A percentile compares a stretch with the other conserved stretches of the same genome.
Conservation (phyloP, 2,329 filamentous ascomycete species). For the Parascedosporium putredinis region DNA sequence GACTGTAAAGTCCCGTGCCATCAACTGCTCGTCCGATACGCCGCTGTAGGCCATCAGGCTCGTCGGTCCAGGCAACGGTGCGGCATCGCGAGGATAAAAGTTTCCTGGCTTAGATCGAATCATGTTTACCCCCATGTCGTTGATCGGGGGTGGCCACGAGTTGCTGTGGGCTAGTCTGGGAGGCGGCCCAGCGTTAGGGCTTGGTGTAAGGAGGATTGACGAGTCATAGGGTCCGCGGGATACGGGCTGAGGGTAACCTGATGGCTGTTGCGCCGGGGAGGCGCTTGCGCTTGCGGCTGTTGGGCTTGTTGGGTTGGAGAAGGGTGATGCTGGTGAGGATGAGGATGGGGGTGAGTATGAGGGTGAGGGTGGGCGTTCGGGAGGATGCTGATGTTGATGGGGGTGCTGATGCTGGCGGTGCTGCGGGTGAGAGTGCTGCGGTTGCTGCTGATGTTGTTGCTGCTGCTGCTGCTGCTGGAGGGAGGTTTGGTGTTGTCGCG, state of each 20-base stretch:
- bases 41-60: slow-evolving; percentile 8
- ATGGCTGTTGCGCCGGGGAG: slow-evolving; percentile 6
- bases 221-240: slow-evolving; percentile 4
- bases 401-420: slow-evolving; percentile 3
- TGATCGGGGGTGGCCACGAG: slow-evolving; percentile 20
- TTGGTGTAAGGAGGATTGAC: slow-evolving; percentile 4
- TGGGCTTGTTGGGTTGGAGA: background rate
- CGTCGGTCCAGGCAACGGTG: slow-evolving; percentile 11
- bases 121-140: slow-evolving; percentile 23
- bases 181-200: slow-evolving; percentile 8
- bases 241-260: background rate
- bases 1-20: slow-evolving; percentile 31
- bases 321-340: background rate
- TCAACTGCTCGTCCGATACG: slow-evolving; percentile 21
- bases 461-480: slow-evolving; percentile 3
- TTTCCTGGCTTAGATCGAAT: slow-evolving; percentile 27
- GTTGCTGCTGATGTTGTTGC: background rate
- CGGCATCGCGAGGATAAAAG: slow-evolving; percentile 21
- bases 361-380: background rate
- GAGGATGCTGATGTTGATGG: background rate
- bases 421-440: slow-evolving; percentile 5
- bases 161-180: slow-evolving; percentile 8
- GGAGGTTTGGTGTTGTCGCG: background rate
- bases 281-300: background rate
- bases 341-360: background rate